Evolutionary conservation across 352 stramenopile genomes (phyloP), one percentile per base, ranked within the genome.

Genomic region (Pythium aristosporum): DNA sequence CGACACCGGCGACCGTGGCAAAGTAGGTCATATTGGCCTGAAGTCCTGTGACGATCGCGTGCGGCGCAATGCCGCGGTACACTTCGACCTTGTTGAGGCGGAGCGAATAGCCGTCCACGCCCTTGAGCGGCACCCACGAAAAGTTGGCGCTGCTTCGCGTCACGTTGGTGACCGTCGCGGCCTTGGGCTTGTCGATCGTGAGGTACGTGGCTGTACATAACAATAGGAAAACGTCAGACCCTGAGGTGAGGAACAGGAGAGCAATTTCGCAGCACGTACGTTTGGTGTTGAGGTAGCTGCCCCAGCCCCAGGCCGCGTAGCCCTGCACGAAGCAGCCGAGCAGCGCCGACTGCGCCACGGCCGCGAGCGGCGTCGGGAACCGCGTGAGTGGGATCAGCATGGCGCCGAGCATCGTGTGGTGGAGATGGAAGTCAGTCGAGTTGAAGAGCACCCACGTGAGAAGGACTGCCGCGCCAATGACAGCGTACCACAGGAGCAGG

Each of bases 21-120:
- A 89, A 94, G 59, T 92, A 94, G 8, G 82, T 94, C 32, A 82
- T 65, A 44, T 90, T 92, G 3, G 80, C 67, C 62, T 83, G 37
- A 2, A 94, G 57, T 11, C 73, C 73, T 0, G 64, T 49, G 51
- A 94, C 57, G 1, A 67, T 10, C 0, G 79, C 66, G n/a, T 57
- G 71, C 0, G 71, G 83, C 25, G 78, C 62, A 23, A 79, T 47
- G 25, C 80, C 82, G 11, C 82, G 82, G 57, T 90, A 91, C 5
- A 90, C 76, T 63, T 92, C 79, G 11, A 94, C 82, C 25, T 76
- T 74, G 55, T 94, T 94, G 6, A 94, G 68, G 0, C 77, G 74
- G 43, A 94, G 70, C 21, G 82, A 90, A 62, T 94, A 94, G 23
- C 71, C 84, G 51, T 86, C 68, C 10, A 91, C 80, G 21, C 61